Evolutionary conservation across 441 rosid genomes (phyloP).

Genomic region (Corymbia calophylla): DNA sequence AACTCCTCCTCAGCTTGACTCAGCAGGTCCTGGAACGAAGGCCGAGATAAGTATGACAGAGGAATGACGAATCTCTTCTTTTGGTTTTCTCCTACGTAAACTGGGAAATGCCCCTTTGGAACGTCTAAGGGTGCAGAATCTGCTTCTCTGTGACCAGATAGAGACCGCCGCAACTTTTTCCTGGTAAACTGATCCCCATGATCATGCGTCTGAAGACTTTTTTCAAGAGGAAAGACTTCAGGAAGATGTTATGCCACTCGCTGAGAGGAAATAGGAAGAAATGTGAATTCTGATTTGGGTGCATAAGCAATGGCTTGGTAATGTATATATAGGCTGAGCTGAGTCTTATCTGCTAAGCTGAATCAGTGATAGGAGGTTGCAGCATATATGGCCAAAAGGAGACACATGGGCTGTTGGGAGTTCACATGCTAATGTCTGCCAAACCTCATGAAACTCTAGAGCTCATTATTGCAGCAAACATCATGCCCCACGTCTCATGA

Average conservation of each 20-base stretch:
- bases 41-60: not conserved
- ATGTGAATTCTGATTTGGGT: not conserved
- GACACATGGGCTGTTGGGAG: no score
- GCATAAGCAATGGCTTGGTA: not conserved
- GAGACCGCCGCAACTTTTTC: not conserved
- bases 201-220: not conserved
- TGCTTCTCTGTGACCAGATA: not conserved
- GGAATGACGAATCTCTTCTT: not conserved
- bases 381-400: not conserved
- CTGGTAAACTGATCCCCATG: not conserved
- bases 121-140: not conserved
- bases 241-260: not conserved
- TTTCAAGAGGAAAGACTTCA: not conserved
- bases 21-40: constrained; percentile 10
- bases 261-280: not conserved
- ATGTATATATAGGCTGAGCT: not conserved
- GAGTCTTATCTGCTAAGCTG: not conserved
- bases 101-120: constrained; percentile 11
- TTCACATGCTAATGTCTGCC: not conserved
- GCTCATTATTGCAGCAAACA: not conserved
- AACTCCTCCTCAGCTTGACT: constrained; percentile 36
- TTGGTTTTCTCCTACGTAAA: constrained; percentile 12
- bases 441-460: not conserved
- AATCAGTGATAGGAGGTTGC: not conserved
- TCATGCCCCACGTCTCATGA: not conserved